A percentile compares a stretch with the other conserved stretches of the same genome.
Conservation (phyloP, 2,329 filamentous ascomycete genomes). For the Ramichloridium luteum region DNA sequence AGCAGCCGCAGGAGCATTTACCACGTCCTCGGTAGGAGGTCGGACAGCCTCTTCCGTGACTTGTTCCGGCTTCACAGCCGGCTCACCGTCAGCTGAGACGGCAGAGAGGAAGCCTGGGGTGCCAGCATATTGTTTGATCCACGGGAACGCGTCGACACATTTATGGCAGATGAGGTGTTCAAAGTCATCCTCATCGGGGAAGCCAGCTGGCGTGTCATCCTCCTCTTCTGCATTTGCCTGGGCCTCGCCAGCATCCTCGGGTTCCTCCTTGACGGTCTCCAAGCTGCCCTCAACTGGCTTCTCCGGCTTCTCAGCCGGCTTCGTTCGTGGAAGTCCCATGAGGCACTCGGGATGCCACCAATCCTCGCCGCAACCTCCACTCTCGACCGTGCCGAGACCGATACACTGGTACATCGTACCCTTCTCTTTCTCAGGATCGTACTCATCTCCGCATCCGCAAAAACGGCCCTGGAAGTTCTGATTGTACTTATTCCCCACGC, state of each 20-base stretch:
- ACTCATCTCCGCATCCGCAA: slow-evolving; percentile 78
- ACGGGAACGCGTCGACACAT: slow-evolving; percentile 74
- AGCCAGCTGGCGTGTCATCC: slow-evolving; percentile 58
- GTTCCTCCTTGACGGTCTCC: slow-evolving; percentile 20
- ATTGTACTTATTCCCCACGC: slow-evolving; percentile 74
- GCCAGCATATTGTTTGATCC: slow-evolving; percentile 82
- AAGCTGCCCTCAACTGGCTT: slow-evolving; percentile 15
- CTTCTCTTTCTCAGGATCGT: slow-evolving; percentile 78
- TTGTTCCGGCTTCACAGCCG: not conserved
- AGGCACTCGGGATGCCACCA: slow-evolving; percentile 96
- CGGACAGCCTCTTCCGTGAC: not conserved
- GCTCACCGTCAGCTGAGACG: slow-evolving; percentile 38
- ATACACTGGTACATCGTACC: slow-evolving; percentile 98
- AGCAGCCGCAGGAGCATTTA: not conserved
- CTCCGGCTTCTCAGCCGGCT: slow-evolving; percentile 27
- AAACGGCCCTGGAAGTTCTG: slow-evolving; percentile 91
- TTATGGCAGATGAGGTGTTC: slow-evolving; percentile 89
- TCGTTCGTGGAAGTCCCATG: slow-evolving; percentile 64
- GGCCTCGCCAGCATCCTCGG: slow-evolving; percentile 30
- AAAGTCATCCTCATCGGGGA: slow-evolving; percentile 80
- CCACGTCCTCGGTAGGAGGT: not conserved
- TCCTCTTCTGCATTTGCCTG: slow-evolving; percentile 34
- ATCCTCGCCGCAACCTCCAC: slow-evolving; percentile 87
- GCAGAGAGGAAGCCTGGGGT: slow-evolving; percentile 66
- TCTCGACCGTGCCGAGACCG: slow-evolving; percentile 65